Base-by-base conservation (phyloP, 1,284 basidiomycete genomes). In the Melampsora americana region DNA sequence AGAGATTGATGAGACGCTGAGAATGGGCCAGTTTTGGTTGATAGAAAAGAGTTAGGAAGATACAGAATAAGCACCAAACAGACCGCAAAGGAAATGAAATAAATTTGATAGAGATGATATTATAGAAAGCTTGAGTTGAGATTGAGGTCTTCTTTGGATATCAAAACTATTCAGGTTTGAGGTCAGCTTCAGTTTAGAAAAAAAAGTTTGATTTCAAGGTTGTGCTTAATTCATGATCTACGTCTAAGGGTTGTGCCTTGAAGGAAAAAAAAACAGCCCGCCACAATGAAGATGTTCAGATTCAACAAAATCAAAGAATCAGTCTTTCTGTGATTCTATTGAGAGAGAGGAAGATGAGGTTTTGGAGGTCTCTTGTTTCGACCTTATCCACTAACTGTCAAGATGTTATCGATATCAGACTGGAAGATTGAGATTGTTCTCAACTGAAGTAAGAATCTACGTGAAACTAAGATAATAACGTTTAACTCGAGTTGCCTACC, bases 31-130 rank as follows among this genome's bases (percentile, higher is more conserved):
- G 6, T 53, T 53, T 53, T 53, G 50, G 7, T n/a, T n/a, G n/a
- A 53, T 53, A 26, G 50, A 53, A n/a, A 53, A 53, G 50, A 53
- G 20, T 20, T 20, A 53, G 50, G 26, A 53, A 53, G 50, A 53
- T 16, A 53, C 50, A 53, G 26, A 53, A 53, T 53, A 53, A 53
- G 20, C 50, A 53, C 50, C 50, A 26, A 53, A 53, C 50, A 53
- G 50, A 53, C 14, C 50, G 26, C 20, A 26, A 16, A 53, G 6
- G 50, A 53, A 53, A 18, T 16, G 50, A 12, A 53, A 53, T 16
- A 53, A 26, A 53, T 7, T n/a, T 53, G 50, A 53, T 20, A 53
- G 26, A 53, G 26, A 53, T 53, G 50, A 53, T 20, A 26, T 26
- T 53, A n/a, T 53, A 53, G 50, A 53, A 53, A 26, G 50, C 50